These are phyloP conservation scores for Fraxinus cuspidata DNA, from an alignment of 257 asterid species.

Conservation along the genomic window DNA sequence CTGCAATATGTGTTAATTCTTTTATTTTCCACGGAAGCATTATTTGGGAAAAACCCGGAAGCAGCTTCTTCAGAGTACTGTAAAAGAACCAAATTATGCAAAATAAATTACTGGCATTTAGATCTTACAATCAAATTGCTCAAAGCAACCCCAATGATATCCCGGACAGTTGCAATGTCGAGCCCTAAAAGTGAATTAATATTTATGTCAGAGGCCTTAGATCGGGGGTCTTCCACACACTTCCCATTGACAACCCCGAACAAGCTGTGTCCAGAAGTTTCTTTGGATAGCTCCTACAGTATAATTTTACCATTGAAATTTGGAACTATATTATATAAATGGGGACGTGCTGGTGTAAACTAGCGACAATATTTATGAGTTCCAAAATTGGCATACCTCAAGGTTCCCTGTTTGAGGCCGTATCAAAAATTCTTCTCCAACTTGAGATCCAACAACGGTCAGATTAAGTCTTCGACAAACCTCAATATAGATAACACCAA, in stretches of 20 bases:
- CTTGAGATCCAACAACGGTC: slow-evolving; percentile 91
- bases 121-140: slow-evolving; percentile 89
- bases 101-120: not conserved
- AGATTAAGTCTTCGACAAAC: slow-evolving; percentile 90
- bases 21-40: slow-evolving; percentile 19
- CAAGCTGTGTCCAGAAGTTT: slow-evolving; percentile 80
- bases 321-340: slow-evolving; percentile 7
- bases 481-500: slow-evolving; percentile 90
- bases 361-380: not conserved
- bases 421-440: slow-evolving; percentile 96
- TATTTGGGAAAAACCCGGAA: not conserved
- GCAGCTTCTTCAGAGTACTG: not conserved
- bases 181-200: slow-evolving; percentile 81
- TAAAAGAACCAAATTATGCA: not conserved
- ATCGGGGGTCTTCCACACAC: slow-evolving; percentile 85
- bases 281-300: slow-evolving; percentile 79
- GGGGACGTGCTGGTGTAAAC: not conserved
- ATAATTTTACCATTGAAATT: slow-evolving; percentile 11
- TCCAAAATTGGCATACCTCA: slow-evolving; percentile 56
- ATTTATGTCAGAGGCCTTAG: slow-evolving; percentile 87
- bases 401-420: slow-evolving; percentile 96
- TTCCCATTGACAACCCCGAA: slow-evolving; percentile 82
- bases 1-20: slow-evolving; percentile 46
- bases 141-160: slow-evolving; percentile 85
- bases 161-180: slow-evolving; percentile 84